Conservation (phyloP, 805 yeast genomes). For the Maudiozyma serrabonitensis region DNA sequence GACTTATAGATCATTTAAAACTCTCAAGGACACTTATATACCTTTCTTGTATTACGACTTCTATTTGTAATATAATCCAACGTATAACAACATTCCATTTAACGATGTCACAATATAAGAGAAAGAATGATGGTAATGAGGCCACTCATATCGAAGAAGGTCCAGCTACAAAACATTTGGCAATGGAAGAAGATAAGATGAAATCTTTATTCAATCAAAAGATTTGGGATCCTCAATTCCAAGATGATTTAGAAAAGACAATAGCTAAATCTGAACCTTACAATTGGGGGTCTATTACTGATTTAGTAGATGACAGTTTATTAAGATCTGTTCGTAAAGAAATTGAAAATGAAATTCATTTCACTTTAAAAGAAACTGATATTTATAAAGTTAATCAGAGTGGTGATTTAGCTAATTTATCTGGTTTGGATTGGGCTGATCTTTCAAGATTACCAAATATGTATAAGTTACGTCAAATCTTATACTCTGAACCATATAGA, state of each 20-base stretch:
- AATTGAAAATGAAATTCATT: conserved; percentile 71
- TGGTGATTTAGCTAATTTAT: conserved; percentile 86
- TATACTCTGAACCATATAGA: conserved; percentile 79
- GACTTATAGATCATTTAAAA: background rate
- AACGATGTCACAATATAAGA: background rate
- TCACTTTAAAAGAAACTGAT: conserved; percentile 94
- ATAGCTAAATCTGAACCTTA: conserved; percentile 64
- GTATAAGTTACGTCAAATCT: conserved; percentile 71
- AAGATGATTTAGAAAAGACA: conserved; percentile 31
- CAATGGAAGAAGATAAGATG: conserved; percentile 26
- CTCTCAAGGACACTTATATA: no score
- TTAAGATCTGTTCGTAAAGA: conserved; percentile 76
- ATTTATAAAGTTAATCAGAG: conserved; percentile 85
- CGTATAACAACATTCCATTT: no score
- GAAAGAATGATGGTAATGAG: conserved; percentile 3
- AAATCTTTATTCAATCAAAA: conserved; percentile 37
- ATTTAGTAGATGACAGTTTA: conserved; percentile 66
- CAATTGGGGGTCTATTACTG: conserved; percentile 77
- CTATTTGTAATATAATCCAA: no score
- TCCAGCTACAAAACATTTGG: conserved; percentile 9
- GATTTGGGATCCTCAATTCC: conserved; percentile 38
- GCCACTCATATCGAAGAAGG: background rate
- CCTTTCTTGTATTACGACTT: background rate
- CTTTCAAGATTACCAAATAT: conserved; percentile 63
- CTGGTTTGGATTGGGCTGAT: conserved; percentile 75